These are phyloP conservation scores for Gossypium bickii DNA, from an alignment of 345 rosid species.

Conservation along the genomic window DNA sequence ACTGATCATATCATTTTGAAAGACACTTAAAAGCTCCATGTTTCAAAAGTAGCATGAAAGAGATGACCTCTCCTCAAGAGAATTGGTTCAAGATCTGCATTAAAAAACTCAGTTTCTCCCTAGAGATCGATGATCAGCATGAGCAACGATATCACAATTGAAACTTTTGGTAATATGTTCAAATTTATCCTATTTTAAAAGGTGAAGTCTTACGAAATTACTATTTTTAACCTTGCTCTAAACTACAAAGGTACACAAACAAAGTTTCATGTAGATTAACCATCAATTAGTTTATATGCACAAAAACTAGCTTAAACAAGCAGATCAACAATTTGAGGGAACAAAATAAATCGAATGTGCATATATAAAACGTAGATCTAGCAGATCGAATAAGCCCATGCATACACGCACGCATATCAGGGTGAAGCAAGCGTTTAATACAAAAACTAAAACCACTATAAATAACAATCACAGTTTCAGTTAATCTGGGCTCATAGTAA, in stretches of 20 bases:
- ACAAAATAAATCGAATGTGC: neutral
- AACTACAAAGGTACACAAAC: neutral
- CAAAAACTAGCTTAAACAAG: neutral
- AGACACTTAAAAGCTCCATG: neutral
- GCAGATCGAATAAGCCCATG: neutral
- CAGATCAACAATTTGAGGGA: conserved; percentile 4
- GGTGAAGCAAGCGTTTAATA: neutral
- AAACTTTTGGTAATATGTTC: neutral
- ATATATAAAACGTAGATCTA: neutral
- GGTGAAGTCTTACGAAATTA: neutral
- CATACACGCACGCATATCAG: neutral
- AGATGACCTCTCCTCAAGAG: neutral
- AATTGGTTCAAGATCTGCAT: conserved; percentile 1
- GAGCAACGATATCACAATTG: neutral
- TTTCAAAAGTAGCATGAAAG: neutral
- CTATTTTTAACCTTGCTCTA: neutral
- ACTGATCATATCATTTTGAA: neutral
- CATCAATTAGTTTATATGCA: neutral
- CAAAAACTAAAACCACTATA: neutral
- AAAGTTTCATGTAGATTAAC: neutral
- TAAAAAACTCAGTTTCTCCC: neutral
- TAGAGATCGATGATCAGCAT: neutral
- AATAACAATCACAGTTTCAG: neutral
- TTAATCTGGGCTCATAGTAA: neutral
- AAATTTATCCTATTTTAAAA: neutral